Evolutionary conservation across 371 early-diverging fungal species (phyloP), one percentile per base, ranked within the genome.

Genomic region (Mucor indicus): DNA sequence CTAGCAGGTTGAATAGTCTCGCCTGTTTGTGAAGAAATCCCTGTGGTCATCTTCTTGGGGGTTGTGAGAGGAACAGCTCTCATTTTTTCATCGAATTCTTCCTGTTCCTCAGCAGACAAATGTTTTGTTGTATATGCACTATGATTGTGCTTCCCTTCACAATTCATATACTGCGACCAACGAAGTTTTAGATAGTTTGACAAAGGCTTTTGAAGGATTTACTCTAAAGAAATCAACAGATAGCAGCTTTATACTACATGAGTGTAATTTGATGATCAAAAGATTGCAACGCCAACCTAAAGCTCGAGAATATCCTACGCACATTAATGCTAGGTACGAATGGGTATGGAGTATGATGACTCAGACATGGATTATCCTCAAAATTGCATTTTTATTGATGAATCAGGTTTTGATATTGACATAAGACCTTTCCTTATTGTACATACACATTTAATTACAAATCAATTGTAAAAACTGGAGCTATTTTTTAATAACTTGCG

Each of bases 351-450:
- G n/a, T 43, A n/a, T 3, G 20, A 16, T 5, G 21, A n/a, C 15
- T 12, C 13, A 16, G 46, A 46, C 15, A 46, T 46, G 46, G 46
- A 46, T 16, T 46, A 36, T 36, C 21, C 37, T 35, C n/a, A 12
- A 25, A 46, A 46, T 11, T 46, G 37, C 25, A 27, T 46, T 36
- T 48, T 48, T 33, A 22, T 48, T 27, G 49, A 48, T 32, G 49
- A 39, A 39, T 15, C 40, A 0, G 31, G 25, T 8, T 47, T 47
- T 37, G 29, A 47, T 27, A 47, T 47, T 9, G 24, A 46, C 17
- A 46, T 46, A 27, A 35, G 7, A 12, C 19, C 38, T 19, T 29
- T 9, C 21, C 24, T n/a, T n/a, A n/a, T n/a, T n/a, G n/a, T n/a
- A n/a, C n/a, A n/a, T n/a, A n/a, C n/a, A n/a, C n/a, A n/a, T n/a